Base-by-base conservation (phyloP, 208 protist species). In the Wallacemonas sp. region DNA sequence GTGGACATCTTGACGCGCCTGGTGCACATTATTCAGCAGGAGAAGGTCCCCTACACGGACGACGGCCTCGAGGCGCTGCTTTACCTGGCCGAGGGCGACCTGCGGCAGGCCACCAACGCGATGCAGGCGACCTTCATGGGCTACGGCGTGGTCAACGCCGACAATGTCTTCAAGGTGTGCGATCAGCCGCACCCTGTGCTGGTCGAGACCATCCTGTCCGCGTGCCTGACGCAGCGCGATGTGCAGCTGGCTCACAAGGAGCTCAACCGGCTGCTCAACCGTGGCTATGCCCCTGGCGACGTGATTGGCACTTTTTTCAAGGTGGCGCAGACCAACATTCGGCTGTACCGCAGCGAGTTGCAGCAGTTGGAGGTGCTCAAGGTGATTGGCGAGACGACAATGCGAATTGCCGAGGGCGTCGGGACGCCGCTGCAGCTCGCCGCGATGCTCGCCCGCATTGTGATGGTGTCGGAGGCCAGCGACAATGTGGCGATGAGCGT, bases 101-200 rank as follows among this genome's bases (percentile, higher is more conserved):
- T 99, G 84, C 87, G 97, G 32, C 90, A 98, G 48, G 98, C 98
- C 4, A 78, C 99, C 22, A 99, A 99, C 84, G 98, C 98, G 25
- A 73, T 99, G 38, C 98, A 99, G 85, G 91, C 98, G 0, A 99
- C 98, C 16, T 76, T 77, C 54, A 87, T 89, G 11, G 97, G 98
- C 42, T 99, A 99, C 80, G 94, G 95, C 1, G 64, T 94, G 3
- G 91, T 99, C 2, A 98, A 88, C 61, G 79, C 82, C 1, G 97
- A 99, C n/a, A 99, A 99, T 76, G 98, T 99, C 5, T 99, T 99
- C 57, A 99, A 99, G 74, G 98, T 98, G 49, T 99, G 97, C 76
- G 99, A 99, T 66, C 96, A 99, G 71, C 99, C 99, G 1, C 98
- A 99, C 63, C 99, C 99, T 10, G 63, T 95, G 8, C 65, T 99